Base-by-base conservation (phyloP, 768 basidiomycete genomes). In the Rubroboletus pulcherrimus region DNA sequence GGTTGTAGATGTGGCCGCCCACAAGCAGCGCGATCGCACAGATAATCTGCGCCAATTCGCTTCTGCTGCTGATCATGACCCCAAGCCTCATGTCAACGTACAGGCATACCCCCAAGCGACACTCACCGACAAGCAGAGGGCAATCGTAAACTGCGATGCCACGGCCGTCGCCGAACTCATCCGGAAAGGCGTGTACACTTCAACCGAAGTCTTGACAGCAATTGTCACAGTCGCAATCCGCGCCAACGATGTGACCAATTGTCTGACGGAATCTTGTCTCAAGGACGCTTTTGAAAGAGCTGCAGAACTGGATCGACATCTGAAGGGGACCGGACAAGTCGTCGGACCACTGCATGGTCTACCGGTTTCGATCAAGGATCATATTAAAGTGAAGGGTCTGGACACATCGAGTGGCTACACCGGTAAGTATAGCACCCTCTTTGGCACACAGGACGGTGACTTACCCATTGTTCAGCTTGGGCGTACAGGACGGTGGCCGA, bases 201-300 rank as follows among this genome's bases (percentile, higher is more conserved):
- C 67, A 31, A 58, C 62, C 38, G 52, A 71, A 34, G 66, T 66
- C 34, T 56, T 71, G 49, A 60, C 33, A 24, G 70, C 71, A 55
- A 49, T 58, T n/a, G 60, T 70, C 57, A 66, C 53, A 30, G 66
- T 60, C 37, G 68, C 70, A 1, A 51, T 68, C 49, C 62, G 61
- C 7, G 60, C 70, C n/a, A 72, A 71, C 48, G 61, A 71, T 34
- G 54, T 64, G 51, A 78, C 78, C 7, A 81, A 81, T 58, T 84
- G 82, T 61, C 66, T 84, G 21, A 80, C 81, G 15, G 83, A 85
- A 56, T 78, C 85, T 47, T 83, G 82, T 57, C 73, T 83, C 56
- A 77, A 80, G 21, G 73, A 78, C n/a, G 80, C 76, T 4, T 66
- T 82, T 41, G 57, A 66, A 49, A 71, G 76, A 40, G 84, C 85